Percentiles rank a stretch among this genome's conserved stretches.
phyloP scores from a whole-genome alignment of 768 basidiomycete genomes.

The Dioszegia hungarica region DNA sequence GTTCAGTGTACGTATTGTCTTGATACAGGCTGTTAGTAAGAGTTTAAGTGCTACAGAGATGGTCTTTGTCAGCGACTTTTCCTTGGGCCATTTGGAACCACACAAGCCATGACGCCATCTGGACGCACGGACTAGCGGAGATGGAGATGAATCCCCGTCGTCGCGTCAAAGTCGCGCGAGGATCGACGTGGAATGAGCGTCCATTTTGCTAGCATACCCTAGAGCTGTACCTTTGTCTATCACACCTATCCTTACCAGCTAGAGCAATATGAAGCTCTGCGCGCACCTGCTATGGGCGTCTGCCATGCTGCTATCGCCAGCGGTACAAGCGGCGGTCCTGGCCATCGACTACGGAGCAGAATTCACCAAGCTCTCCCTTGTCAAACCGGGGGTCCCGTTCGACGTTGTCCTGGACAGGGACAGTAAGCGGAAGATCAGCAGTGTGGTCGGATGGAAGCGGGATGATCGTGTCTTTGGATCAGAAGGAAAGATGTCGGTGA shows the following conservation, averaged over 20 bases:
- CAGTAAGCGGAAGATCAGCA: conserved; percentile 91
- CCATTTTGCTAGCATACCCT: too few species aligned
- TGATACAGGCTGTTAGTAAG: neutral
- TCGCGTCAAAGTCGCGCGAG: neutral
- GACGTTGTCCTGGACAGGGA: conserved; percentile 95
- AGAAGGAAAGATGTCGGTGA: conserved; percentile 81
- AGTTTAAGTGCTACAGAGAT: too few species aligned
- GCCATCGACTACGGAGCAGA: conserved; percentile 98
- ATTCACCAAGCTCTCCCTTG: conserved; percentile 91
- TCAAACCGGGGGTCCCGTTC: conserved; percentile 90
- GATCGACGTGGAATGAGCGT: conserved; percentile 3
- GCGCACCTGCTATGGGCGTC: neutral
- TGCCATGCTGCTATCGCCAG: conserved; percentile 26
- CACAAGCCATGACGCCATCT: neutral
- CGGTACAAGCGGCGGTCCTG: conserved; percentile 59
- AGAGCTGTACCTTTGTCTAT: too few species aligned
- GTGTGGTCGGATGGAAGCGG: conserved; percentile 80
- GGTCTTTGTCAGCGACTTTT: neutral
- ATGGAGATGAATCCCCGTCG: neutral
- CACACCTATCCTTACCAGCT: too few species aligned
- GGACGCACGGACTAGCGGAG: neutral
- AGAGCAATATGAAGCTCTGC: neutral
- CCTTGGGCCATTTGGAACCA: neutral
- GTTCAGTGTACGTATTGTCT: too few species aligned
- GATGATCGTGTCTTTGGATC: conserved; percentile 82